Percentiles rank a stretch among this genome's conserved stretches.
phyloP scores from a whole-genome alignment of 1,139 yeast genomes.

The Geotrichum histeridarum region DNA sequence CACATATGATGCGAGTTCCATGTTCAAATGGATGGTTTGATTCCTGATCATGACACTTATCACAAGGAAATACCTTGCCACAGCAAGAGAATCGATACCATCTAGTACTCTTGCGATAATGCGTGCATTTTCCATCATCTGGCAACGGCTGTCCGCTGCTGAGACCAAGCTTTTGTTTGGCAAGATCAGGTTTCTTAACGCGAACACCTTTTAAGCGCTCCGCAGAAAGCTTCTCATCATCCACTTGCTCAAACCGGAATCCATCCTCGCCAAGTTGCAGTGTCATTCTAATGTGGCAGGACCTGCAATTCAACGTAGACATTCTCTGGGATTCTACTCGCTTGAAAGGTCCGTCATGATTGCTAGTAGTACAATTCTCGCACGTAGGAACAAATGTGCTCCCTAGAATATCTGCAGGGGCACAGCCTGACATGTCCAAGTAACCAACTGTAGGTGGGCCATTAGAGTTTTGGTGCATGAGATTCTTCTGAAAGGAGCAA shows the following conservation, averaged over 20 bases:
- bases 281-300: conserved; percentile 38
- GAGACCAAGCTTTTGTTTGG: conserved; percentile 34
- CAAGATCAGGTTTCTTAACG: conserved; percentile 19
- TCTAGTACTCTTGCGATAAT: conserved; percentile 40
- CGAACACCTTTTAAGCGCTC: conserved; percentile 23
- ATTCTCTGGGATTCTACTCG: conserved; percentile 36
- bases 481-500: conserved; percentile 38
- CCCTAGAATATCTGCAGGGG: conserved; percentile 37
- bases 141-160: conserved; percentile 41
- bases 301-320: conserved; percentile 34
- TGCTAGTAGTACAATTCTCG: conserved; percentile 33
- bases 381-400: conserved; percentile 39
- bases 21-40: conserved; percentile 38
- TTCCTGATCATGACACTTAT: conserved; percentile 40
- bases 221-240: conserved; percentile 29
- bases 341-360: conserved; percentile 30
- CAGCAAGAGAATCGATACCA: conserved; percentile 46
- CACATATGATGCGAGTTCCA: conserved; percentile 42
- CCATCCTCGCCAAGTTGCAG: conserved; percentile 31
- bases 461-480: conserved; percentile 29
- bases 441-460: conserved; percentile 33
- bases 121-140: conserved; percentile 39
- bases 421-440: conserved; percentile 39
- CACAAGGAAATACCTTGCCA: conserved; percentile 41
- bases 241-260: conserved; percentile 33